A percentile compares a stretch with the other conserved stretches of the same genome.
phyloP scores from a whole-genome alignment of 345 rosid species.

The Boechera retrofracta region DNA sequence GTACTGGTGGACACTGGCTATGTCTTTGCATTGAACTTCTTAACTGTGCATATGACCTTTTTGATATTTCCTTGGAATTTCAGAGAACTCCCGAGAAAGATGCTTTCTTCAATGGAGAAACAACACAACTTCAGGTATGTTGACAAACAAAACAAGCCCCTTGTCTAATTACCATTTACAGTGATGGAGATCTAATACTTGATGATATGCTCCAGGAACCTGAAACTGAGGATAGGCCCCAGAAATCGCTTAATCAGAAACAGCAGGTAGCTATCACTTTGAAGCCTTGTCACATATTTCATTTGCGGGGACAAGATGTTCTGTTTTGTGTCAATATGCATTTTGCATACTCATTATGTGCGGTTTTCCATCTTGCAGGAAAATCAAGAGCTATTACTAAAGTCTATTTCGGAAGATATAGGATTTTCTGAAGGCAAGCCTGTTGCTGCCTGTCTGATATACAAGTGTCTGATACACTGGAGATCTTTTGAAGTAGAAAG shows the following conservation, averaged over 20 bases:
- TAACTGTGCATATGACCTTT: constrained; percentile 26
- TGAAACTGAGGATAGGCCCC: constrained; percentile 85
- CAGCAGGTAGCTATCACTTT: constrained; percentile 68
- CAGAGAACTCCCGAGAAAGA: constrained; percentile 87
- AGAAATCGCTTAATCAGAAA: constrained; percentile 87
- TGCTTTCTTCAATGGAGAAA: constrained; percentile 68
- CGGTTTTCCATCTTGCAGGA: constrained; percentile 58
- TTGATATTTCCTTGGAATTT: constrained; percentile 38
- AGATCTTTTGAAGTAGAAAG: constrained; percentile 95
- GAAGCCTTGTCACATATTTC: constrained; percentile 22
- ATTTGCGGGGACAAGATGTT: neutral
- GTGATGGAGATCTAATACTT: constrained; percentile 46
- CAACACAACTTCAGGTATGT: constrained; percentile 54
- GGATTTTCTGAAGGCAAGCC: constrained; percentile 91
- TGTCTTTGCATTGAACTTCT: constrained; percentile 20
- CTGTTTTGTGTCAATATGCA: constrained; percentile 21
- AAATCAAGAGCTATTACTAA: constrained; percentile 82
- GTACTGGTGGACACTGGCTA: constrained; percentile 46
- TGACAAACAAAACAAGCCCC: constrained; percentile 12
- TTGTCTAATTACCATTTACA: constrained; percentile 30
- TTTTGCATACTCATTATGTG: constrained; percentile 30
- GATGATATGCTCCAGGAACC: constrained; percentile 50
- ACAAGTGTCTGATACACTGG: constrained; percentile 91
- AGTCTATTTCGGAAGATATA: constrained; percentile 82
- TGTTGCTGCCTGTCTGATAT: constrained; percentile 90